phyloP scores from a whole-genome alignment of 768 basidiomycete genomes.

The Panaeolus papilionaceus region DNA sequence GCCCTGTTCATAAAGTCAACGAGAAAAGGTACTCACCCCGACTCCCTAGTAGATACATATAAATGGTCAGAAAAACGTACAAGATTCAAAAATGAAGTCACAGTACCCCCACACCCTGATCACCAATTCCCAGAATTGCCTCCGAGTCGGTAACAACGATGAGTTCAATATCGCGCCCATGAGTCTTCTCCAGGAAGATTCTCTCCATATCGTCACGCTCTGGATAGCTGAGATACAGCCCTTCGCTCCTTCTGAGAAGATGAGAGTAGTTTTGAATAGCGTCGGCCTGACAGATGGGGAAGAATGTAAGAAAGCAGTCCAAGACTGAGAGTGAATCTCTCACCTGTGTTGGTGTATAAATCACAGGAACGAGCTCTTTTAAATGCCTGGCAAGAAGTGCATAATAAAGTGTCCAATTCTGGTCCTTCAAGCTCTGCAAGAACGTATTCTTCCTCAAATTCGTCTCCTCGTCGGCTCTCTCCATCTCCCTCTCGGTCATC shows the following conservation, averaged over 20 bases:
- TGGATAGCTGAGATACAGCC: constrained; percentile 71
- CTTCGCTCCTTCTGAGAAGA: constrained; percentile 80
- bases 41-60: constrained; percentile 41
- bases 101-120: constrained; percentile 69
- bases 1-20: too few relatives aligned
- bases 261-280: constrained; percentile 87
- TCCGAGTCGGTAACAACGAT: constrained; percentile 87
- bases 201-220: constrained; percentile 75
- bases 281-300: constrained; percentile 57
- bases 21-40: constrained; percentile 45
- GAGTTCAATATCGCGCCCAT: constrained; percentile 69
- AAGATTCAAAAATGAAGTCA: not conserved
- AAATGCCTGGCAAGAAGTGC: constrained; percentile 63
- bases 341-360: constrained; percentile 86
- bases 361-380: constrained; percentile 68
- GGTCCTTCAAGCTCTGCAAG: constrained; percentile 74
- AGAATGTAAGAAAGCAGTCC: not conserved
- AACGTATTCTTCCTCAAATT: constrained; percentile 73
- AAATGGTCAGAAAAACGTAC: not conserved
- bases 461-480: constrained; percentile 15
- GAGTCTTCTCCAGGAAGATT: constrained; percentile 73
- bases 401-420: constrained; percentile 87
- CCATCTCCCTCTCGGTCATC: constrained; percentile 4
- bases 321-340: constrained; percentile 20
- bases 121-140: constrained; percentile 78